phyloP scores from a whole-genome alignment of 805 yeast species.

The Grigorovia yakushimaensis region DNA sequence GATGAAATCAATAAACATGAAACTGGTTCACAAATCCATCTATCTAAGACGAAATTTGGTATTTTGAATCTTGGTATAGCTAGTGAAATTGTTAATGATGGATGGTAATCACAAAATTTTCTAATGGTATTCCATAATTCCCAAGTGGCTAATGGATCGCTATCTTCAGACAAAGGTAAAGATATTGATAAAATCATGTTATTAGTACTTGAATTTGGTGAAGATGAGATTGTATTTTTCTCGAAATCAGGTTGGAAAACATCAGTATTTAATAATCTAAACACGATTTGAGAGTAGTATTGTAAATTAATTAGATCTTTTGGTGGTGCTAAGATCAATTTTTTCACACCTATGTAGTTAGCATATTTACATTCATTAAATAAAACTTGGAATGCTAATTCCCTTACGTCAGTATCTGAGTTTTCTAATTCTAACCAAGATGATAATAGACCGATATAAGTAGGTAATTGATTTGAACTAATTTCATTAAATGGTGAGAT shows the following conservation, averaged over 20 bases:
- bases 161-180: slow-evolving; percentile 40
- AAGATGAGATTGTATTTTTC: no score
- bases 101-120: slow-evolving; percentile 42
- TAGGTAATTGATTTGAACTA: slow-evolving; percentile 8
- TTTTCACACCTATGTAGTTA: slow-evolving; percentile 45
- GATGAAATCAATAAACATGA: slow-evolving; percentile 46
- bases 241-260: slow-evolving; percentile 3
- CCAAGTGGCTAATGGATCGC: slow-evolving; percentile 55
- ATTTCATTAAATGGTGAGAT: slow-evolving; percentile 21
- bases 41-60: slow-evolving; percentile 39
- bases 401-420: slow-evolving; percentile 38
- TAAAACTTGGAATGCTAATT: slow-evolving; percentile 48
- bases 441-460: slow-evolving; percentile 46
- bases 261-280: slow-evolving; percentile 20
- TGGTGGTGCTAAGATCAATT: slow-evolving; percentile 56
- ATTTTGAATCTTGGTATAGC: slow-evolving; percentile 58
- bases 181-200: slow-evolving; percentile 36
- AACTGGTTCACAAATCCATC: slow-evolving; percentile 67
- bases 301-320: slow-evolving; percentile 43
- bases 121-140: slow-evolving; percentile 65
- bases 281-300: slow-evolving; percentile 37
- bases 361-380: slow-evolving; percentile 51
- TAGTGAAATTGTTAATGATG: slow-evolving; percentile 56
- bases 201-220: slow-evolving; percentile 6
- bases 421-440: slow-evolving; percentile 67